Conservation (phyloP, 306 rosid species). For the Trifolium dubium region DNA sequence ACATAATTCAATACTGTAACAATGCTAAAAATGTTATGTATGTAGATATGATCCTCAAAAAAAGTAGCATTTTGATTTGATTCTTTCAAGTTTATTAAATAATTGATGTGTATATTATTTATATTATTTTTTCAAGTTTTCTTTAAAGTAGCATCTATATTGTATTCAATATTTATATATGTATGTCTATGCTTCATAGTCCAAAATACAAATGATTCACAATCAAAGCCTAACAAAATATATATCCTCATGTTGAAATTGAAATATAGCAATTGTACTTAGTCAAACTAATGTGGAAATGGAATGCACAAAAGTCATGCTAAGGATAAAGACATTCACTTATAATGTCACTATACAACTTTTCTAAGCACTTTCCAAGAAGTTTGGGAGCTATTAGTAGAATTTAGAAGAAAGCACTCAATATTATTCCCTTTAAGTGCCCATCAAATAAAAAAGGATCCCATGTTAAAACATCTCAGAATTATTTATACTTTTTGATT, state of each 20-base stretch:
- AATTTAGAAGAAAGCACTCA: not conserved
- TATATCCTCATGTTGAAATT: not conserved
- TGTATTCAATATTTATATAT: no score
- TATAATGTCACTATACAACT: not conserved
- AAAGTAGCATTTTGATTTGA: no score
- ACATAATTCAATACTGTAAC: not conserved
- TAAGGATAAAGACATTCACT: constrained; percentile 32
- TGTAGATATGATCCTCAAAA: no score
- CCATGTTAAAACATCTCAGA: no score
- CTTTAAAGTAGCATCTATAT: no score
- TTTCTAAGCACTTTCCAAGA: constrained; percentile 16
- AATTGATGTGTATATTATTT: no score
- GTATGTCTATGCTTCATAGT: no score
- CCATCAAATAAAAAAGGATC: constrained; percentile 11
- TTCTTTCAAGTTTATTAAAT: no score
- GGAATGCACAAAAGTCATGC: not conserved
- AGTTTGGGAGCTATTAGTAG: constrained; percentile 22
- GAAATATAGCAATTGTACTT: not conserved
- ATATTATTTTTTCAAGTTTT: no score
- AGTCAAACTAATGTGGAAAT: not conserved
- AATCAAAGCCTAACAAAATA: not conserved
- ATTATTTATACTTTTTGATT: no score
- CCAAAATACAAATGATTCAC: no score
- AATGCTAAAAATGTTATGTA: not conserved
- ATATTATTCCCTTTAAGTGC: not conserved